Percentiles rank a stretch among this genome's conserved stretches.
Evolutionary conservation across 2,329 filamentous ascomycete genomes (phyloP).

Genomic region (Rhinocladiella similis): DNA sequence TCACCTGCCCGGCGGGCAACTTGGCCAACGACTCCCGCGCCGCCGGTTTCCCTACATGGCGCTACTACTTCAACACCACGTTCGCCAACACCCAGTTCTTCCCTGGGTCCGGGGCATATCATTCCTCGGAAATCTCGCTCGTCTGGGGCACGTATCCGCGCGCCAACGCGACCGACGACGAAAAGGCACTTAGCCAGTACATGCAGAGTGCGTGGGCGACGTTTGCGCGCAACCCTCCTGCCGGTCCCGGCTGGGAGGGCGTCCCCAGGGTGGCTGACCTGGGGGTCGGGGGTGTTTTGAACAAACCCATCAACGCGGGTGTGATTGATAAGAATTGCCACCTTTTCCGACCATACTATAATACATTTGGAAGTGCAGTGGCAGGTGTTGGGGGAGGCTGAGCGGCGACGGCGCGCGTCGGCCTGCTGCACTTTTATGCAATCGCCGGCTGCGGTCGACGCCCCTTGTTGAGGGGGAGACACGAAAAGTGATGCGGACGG

Average conservation of each 20-base stretch:
- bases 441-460: background rate
- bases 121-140: slow-evolving; percentile 36
- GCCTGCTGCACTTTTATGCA: too few relatives aligned
- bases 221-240: slow-evolving; percentile 6
- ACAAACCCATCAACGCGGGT: background rate
- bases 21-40: slow-evolving; percentile 20
- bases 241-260: slow-evolving; percentile 6
- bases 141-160: slow-evolving; percentile 33
- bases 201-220: slow-evolving; percentile 27
- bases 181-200: slow-evolving; percentile 21
- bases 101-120: slow-evolving; percentile 34
- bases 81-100: slow-evolving; percentile 31
- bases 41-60: slow-evolving; percentile 28
- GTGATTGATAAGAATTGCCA: background rate
- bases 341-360: background rate
- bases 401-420: background rate
- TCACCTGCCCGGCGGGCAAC: slow-evolving; percentile 15
- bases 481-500: too few relatives aligned
- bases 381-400: background rate
- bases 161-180: slow-evolving; percentile 5
- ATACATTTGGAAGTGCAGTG: background rate
- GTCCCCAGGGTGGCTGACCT: slow-evolving; percentile 3
- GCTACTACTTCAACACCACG: slow-evolving; percentile 34
- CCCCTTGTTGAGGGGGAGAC: too few relatives aligned
- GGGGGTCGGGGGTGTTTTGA: background rate